Conservation (phyloP, 768 basidiomycete species). For the Leccinellum albellum region DNA sequence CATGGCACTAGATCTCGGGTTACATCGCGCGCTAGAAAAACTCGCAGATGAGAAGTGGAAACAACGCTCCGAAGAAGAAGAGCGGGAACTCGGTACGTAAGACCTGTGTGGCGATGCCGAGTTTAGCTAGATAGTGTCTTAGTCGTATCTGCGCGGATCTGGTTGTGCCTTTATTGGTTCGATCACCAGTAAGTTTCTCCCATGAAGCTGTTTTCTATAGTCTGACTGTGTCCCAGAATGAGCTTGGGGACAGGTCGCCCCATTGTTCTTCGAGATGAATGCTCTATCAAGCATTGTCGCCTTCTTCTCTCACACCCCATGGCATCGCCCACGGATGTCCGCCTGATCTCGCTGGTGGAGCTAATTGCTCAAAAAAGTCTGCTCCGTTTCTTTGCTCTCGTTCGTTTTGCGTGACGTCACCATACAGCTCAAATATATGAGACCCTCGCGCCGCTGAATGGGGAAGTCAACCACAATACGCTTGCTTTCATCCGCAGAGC, state of each 20-base stretch:
- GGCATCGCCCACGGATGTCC: slow-evolving; percentile 86
- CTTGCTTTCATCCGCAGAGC: slow-evolving; percentile 85
- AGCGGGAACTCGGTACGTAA: slow-evolving; percentile 73
- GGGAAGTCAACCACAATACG: slow-evolving; percentile 81
- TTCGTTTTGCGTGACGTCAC: slow-evolving; percentile 1
- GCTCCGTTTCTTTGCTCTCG: slow-evolving; percentile 18
- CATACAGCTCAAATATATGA: slow-evolving; percentile 86
- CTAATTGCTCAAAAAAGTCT: slow-evolving; percentile 87
- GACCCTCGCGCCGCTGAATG: slow-evolving; percentile 79
- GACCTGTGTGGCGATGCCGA: neutral
- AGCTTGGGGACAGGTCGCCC: slow-evolving; percentile 90
- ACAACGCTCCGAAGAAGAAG: slow-evolving; percentile 72
- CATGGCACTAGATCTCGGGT: slow-evolving; percentile 90
- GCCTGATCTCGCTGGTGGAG: slow-evolving; percentile 84
- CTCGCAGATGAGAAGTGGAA: slow-evolving; percentile 69
- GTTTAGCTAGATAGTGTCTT: slow-evolving; percentile 8
- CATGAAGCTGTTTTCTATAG: neutral
- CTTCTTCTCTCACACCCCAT: slow-evolving; percentile 79
- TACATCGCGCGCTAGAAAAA: slow-evolving; percentile 90
- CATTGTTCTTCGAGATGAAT: slow-evolving; percentile 85
- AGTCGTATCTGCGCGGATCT: slow-evolving; percentile 91
- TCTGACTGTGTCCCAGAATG: slow-evolving; percentile 53
- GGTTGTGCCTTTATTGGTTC: slow-evolving; percentile 94
- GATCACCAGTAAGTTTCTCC: slow-evolving; percentile 76
- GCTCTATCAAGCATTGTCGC: slow-evolving; percentile 80